Conservation (phyloP, 2,329 filamentous ascomycete species). For the Aspergillus sp. region DNA sequence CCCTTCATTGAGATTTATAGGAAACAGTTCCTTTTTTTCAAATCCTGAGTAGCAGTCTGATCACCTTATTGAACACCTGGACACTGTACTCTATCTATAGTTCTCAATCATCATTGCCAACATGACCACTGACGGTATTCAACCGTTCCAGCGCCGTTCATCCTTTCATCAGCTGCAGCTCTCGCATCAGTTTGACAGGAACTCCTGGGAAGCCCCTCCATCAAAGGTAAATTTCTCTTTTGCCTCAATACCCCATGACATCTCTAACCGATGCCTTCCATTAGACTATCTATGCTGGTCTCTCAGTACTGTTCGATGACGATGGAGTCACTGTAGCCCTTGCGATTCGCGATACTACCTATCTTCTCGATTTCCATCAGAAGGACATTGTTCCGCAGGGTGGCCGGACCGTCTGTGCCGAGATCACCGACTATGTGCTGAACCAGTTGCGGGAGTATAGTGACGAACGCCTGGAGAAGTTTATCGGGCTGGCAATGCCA, state of each 20-base stretch:
- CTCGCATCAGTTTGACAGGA: slow-evolving; percentile 33
- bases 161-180: slow-evolving; percentile 38
- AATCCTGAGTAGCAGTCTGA: neutral
- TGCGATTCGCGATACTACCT: slow-evolving; percentile 72
- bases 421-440: slow-evolving; percentile 64
- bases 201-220: slow-evolving; percentile 41
- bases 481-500: slow-evolving; percentile 72
- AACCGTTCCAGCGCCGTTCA: slow-evolving; percentile 30
- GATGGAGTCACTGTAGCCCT: slow-evolving; percentile 63
- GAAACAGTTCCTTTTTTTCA: neutral
- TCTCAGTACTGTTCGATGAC: slow-evolving; percentile 38
- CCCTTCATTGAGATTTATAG: neutral
- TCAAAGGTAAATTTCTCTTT: slow-evolving; percentile 35
- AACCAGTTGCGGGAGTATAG: slow-evolving; percentile 61
- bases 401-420: slow-evolving; percentile 40
- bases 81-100: neutral
- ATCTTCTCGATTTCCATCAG: slow-evolving; percentile 72
- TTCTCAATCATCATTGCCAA: neutral
- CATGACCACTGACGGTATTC: slow-evolving; percentile 3
- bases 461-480: slow-evolving; percentile 68
- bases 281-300: slow-evolving; percentile 46
- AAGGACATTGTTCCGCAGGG: slow-evolving; percentile 56
- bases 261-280: neutral
- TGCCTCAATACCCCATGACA: neutral
- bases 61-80: neutral